A percentile compares a stretch with the other conserved stretches of the same genome.
Evolutionary conservation across 768 basidiomycete genomes (phyloP).

Genomic region (Flagelloscypha sp.): DNA sequence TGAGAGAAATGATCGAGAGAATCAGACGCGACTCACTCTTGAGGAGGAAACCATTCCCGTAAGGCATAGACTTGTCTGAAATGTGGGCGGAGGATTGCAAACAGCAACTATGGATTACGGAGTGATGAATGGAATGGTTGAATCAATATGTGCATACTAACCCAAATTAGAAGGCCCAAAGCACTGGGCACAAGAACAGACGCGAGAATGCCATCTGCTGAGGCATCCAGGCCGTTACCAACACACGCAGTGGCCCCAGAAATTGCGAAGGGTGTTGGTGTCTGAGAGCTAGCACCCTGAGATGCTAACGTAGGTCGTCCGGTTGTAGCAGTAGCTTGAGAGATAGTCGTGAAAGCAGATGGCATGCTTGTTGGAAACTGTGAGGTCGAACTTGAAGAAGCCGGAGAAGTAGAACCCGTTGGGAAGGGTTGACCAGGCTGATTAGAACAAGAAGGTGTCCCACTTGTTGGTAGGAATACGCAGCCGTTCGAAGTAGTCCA

Average conservation of each 20-base stretch:
- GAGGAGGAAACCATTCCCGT: slow-evolving; percentile 71
- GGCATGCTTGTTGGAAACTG: too few species aligned
- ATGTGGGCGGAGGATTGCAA: slow-evolving; percentile 60
- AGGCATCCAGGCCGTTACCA: slow-evolving; percentile 57
- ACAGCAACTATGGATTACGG: slow-evolving; percentile 40
- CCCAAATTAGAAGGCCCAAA: slow-evolving; percentile 63
- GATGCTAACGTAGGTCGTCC: too few species aligned
- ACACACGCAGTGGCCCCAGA: slow-evolving; percentile 48
- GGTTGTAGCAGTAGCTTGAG: too few species aligned
- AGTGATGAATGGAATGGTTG: slow-evolving; percentile 2
- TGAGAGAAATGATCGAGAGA: slow-evolving; percentile 1
- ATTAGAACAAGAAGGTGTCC: too few species aligned
- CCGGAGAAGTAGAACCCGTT: too few species aligned
- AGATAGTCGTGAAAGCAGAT: slow-evolving; percentile 21
- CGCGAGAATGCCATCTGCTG: slow-evolving; percentile 52
- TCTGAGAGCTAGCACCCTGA: too few species aligned
- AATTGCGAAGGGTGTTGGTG: not conserved
- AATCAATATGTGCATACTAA: slow-evolving; percentile 25
- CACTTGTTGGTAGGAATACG: too few species aligned
- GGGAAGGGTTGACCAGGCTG: too few species aligned
- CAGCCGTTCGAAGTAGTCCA: too few species aligned
- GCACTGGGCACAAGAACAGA: slow-evolving; percentile 48
- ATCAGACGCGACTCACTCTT: slow-evolving; percentile 42
- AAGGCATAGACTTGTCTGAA: slow-evolving; percentile 65
- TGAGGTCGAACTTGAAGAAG: too few species aligned